Conservation (phyloP, 2,329 filamentous ascomycete genomes). For the Emericellopsis cladophorae region DNA sequence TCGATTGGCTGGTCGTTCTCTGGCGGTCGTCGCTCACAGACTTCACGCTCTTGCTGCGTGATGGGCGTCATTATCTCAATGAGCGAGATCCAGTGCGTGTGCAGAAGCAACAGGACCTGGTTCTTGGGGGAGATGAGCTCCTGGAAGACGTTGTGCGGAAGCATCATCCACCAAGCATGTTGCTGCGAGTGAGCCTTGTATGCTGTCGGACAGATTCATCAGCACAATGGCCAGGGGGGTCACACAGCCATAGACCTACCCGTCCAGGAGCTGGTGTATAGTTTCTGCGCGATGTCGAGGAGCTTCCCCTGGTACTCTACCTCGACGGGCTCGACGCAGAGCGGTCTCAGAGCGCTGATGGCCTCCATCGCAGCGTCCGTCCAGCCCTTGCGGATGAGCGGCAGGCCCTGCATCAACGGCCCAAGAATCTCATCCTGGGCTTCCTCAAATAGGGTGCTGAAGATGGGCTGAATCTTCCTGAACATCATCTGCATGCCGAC, state of each 20-base stretch:
- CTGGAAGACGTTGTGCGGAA: constrained; percentile 38
- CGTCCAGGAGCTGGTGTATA: constrained; percentile 37
- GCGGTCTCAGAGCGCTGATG: constrained; percentile 25
- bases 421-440: constrained; percentile 26
- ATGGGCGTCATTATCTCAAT: constrained; percentile 41
- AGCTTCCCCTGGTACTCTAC: constrained; percentile 31
- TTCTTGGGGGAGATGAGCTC: constrained; percentile 32
- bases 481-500: constrained; percentile 40
- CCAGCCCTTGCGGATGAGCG: constrained; percentile 30
- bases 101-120: constrained; percentile 33
- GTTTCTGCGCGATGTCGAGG: constrained; percentile 32
- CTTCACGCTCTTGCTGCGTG: constrained; percentile 25
- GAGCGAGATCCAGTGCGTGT: constrained; percentile 40
- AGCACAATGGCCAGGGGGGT: too few species aligned
- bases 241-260: constrained; percentile 22
- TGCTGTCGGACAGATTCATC: constrained; percentile 18
- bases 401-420: constrained; percentile 30
- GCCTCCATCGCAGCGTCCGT: constrained; percentile 31
- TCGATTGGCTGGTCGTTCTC: constrained; percentile 14
- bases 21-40: constrained; percentile 14
- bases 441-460: constrained; percentile 29
- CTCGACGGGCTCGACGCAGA: constrained; percentile 31
- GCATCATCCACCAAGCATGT: constrained; percentile 45
- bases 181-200: constrained; percentile 36
- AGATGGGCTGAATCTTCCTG: constrained; percentile 34